Evolutionary conservation across 768 basidiomycete genomes (phyloP).

Genomic region (Grammothele lineata): DNA sequence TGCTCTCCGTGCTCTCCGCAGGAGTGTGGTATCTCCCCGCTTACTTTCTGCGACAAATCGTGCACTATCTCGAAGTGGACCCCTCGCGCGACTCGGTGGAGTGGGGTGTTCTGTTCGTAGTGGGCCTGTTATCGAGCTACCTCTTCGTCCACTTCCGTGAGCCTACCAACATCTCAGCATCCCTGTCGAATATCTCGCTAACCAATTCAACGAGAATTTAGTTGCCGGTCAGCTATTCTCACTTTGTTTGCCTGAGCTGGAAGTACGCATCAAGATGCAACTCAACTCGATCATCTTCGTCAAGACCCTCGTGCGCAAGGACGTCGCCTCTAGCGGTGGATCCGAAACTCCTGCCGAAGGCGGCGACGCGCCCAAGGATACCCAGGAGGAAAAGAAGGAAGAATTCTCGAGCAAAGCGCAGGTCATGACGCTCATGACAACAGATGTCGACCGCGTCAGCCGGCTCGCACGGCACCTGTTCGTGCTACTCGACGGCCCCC

Average conservation of each 20-base stretch:
- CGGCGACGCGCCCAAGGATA: not conserved
- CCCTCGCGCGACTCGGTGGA: slow-evolving; percentile 46
- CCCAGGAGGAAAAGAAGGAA: slow-evolving; percentile 47
- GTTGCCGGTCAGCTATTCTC: too few relatives aligned
- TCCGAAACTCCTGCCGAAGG: slow-evolving; percentile 23
- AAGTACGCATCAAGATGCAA: slow-evolving; percentile 67
- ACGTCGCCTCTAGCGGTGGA: slow-evolving; percentile 61
- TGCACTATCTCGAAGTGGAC: slow-evolving; percentile 64
- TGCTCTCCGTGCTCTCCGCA: slow-evolving; percentile 54
- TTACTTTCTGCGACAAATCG: slow-evolving; percentile 55
- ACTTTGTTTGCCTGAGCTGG: too few relatives aligned
- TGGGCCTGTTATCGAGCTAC: slow-evolving; percentile 45
- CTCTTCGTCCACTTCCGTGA: slow-evolving; percentile 40
- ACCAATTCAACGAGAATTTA: too few relatives aligned
- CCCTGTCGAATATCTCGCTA: too few relatives aligned
- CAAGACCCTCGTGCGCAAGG: slow-evolving; percentile 86
- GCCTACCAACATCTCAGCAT: too few relatives aligned
- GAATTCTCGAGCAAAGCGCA: slow-evolving; percentile 56
- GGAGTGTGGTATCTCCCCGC: slow-evolving; percentile 59
- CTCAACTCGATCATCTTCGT: slow-evolving; percentile 78
- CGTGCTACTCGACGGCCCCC: slow-evolving; percentile 68
- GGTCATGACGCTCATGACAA: slow-evolving; percentile 95
- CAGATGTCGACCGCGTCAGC: slow-evolving; percentile 85
- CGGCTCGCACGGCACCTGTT: slow-evolving; percentile 81
- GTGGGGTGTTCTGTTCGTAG: slow-evolving; percentile 74